Evolutionary conservation across 202 grass and related monocot genomes (phyloP), one percentile per base, ranked within the genome.

Genomic region (Schoenoplectus triqueter): DNA sequence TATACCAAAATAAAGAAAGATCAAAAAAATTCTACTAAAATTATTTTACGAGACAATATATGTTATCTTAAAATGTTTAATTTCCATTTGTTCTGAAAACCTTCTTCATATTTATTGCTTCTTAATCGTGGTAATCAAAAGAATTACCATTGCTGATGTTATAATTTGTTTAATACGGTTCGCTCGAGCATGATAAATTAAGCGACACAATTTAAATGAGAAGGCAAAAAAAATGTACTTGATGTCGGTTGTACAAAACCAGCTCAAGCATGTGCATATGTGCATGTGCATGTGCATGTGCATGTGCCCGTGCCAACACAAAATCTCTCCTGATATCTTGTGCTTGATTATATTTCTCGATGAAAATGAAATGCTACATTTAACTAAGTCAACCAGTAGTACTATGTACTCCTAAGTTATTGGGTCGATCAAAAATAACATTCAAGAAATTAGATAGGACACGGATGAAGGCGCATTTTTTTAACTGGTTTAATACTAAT

Each of bases 221-320:
- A 69, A 67, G 47, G 20, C 5, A 41, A 69, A 69, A 69, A 69
- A 21, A 15, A 3, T 68, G 80, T 83, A 83, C 80, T 83, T 83
- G 20, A 55, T 83, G 80, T 83, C 80, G 80, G 64, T 83, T 39
- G 80, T 69, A 83, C 80, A 10, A 69, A 56, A 20, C 45, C 50
- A 6, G n/a, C 17, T 4, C 9, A 82, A 8, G 80, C 80, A 82
- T 66, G 80, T 68, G 46, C 46, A 68, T 68, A 41, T 82, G 63
- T 54, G 10, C 10, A 31, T 55, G 68, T 17, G 80, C 80, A 31
- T 55, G 68, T 17, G 80, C 80, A 82, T 67, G 80, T 83, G 64
- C 48, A 69, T 83, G 63, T 82, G 64, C 50, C 21, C 73, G 51
- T 78, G 73, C 64, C 64, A 83, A 69, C 63, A 67, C 60, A 69